Evolutionary conservation across 1,284 basidiomycete species (phyloP), one percentile per base, ranked within the genome.

Genomic region (Trichosporon ovoides): DNA sequence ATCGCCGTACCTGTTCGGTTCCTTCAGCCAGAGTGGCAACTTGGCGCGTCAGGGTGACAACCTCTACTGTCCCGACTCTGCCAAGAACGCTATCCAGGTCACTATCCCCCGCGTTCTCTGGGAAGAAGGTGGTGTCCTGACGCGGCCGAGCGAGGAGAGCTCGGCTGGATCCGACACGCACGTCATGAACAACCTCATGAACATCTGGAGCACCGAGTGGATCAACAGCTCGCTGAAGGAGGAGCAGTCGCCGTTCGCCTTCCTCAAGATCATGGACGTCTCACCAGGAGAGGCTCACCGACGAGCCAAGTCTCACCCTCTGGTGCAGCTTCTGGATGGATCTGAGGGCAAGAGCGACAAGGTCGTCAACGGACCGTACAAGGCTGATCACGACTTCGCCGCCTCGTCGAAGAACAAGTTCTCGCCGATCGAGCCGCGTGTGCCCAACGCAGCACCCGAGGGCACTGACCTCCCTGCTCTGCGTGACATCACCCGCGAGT

Each of bases 171-270:
- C 82, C 28, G 84, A 87, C 60, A 84, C 81, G 20, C 80, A 83
- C 57, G 83, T 85, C 57, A 72, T 93, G 53, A 78, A 81, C 59
- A 87, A 85, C 62, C 78, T 95, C 62, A 85, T 94, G 80, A 94
- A 88, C 72, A 94, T 98, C 59, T 98, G 96, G 95, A 83, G 85
- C 0, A 82, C 87, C 0, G 87, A 89, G 61, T 85, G 88, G 82
- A 85, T 97, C 50, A 80, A 87, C 65, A 79, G 79, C 43, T 90
- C 89, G 18, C 70, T 89, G 34, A 81, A 84, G 52, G 79, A 85
- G 54, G 80, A 83, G 65, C 77, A 69, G 24, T 79, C 78, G 19
- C 56, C 76, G 0, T 97, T 92, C 69, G 85, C 87, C 1, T 93
- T 94, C 74, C 78, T 94, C 61, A 85, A 83, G 49, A 79, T 95